phyloP scores from a whole-genome alignment of 1,284 basidiomycete species.

The Trametes polyzona region DNA sequence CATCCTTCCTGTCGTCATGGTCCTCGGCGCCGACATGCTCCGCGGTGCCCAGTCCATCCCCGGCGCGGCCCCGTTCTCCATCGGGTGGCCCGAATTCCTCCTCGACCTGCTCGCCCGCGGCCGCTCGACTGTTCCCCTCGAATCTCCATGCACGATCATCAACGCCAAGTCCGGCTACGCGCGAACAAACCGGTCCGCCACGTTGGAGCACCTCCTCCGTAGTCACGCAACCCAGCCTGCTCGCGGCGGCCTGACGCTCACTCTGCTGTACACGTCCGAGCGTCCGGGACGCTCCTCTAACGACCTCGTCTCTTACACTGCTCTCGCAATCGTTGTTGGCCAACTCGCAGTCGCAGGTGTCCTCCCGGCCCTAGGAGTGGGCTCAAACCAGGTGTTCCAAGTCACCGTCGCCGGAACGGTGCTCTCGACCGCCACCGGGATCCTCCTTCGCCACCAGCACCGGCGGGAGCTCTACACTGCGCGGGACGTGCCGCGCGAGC shows the following conservation, averaged over 20 bases:
- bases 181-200: constrained; percentile 14
- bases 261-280: constrained; percentile 16
- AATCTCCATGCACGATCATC: constrained; percentile 16
- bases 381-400: constrained; percentile 24
- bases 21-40: constrained; percentile 2
- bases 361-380: constrained; percentile 19
- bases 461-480: constrained; percentile 25
- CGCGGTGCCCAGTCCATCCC: constrained; percentile 9
- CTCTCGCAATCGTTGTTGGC: neutral
- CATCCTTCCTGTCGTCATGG: constrained; percentile 7
- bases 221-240: constrained; percentile 3
- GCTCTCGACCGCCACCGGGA: constrained; percentile 23
- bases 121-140: neutral
- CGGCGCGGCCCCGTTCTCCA: constrained; percentile 1
- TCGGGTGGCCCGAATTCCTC: constrained; percentile 16
- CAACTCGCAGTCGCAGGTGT: constrained; percentile 31
- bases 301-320: constrained; percentile 1
- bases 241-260: constrained; percentile 14
- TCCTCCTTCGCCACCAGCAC: constrained; percentile 30
- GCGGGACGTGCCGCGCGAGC: constrained; percentile 11
- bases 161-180: constrained; percentile 20
- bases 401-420: constrained; percentile 26
- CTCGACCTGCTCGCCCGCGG: constrained; percentile 3
- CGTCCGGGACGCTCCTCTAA: neutral
- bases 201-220: constrained; percentile 17